These are phyloP conservation scores for Corchorus capsularis DNA, from an alignment of 345 rosid genomes.

Conservation along the genomic window DNA sequence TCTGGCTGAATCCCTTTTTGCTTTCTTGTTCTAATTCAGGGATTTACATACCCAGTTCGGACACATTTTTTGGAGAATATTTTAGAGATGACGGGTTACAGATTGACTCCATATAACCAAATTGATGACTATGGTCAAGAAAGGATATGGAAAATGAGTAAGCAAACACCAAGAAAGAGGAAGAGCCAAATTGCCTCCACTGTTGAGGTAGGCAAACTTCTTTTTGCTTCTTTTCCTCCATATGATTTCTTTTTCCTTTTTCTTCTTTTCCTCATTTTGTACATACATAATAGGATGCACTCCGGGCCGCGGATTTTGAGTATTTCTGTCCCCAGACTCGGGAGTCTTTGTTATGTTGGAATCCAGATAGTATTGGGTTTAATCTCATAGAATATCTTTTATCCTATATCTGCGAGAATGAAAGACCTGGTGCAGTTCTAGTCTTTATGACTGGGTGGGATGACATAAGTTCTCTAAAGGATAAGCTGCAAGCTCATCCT, in stretches of 20 bases:
- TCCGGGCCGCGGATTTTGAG: conserved; percentile 65
- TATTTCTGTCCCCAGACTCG: conserved; percentile 59
- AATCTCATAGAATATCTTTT: conserved; percentile 80
- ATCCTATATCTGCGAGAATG: conserved; percentile 67
- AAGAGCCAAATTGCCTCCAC: conserved; percentile 83
- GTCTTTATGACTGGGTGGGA: conserved; percentile 99
- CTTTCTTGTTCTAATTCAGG: conserved; percentile 50
- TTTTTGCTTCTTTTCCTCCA: conserved; percentile 11
- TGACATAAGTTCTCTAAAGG: conserved; percentile 85
- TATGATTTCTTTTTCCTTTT: background rate
- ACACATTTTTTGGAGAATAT: conserved; percentile 79
- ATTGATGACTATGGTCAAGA: conserved; percentile 94
- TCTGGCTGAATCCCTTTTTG: conserved; percentile 9
- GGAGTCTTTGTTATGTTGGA: conserved; percentile 83
- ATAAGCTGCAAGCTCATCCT: conserved; percentile 71
- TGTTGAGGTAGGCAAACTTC: conserved; percentile 66
- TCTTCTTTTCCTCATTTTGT: conserved; percentile 17
- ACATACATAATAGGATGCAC: conserved; percentile 59
- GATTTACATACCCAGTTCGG: conserved; percentile 74
- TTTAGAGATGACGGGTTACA: conserved; percentile 73
- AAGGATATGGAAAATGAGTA: conserved; percentile 80
- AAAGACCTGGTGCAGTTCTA: conserved; percentile 76
- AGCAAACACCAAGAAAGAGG: conserved; percentile 79
- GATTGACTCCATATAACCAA: conserved; percentile 76
- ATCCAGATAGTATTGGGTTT: conserved; percentile 93